These are phyloP conservation scores for Coffea canephora DNA, from an alignment of 257 asterid genomes.

Conservation along the genomic window DNA sequence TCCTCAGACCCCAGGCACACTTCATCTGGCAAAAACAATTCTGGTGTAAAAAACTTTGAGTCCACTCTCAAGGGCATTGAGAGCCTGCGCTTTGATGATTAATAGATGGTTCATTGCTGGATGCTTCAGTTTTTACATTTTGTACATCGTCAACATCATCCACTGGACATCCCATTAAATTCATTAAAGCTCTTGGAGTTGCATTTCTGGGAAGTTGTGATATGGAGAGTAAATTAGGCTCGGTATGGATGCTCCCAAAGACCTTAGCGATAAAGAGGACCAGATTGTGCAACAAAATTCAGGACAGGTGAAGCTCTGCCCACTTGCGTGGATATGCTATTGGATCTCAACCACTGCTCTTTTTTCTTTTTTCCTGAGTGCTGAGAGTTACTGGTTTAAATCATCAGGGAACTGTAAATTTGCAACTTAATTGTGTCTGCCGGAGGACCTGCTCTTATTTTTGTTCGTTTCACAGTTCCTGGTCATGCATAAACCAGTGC, in stretches of 20 bases:
- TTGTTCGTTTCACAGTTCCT: neutral
- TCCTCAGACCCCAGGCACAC: slow-evolving; percentile 60
- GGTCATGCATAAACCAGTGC: neutral
- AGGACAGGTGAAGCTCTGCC: slow-evolving; percentile 5
- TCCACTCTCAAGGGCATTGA: slow-evolving; percentile 69
- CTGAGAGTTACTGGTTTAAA: slow-evolving; percentile 5
- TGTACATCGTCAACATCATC: slow-evolving; percentile 13
- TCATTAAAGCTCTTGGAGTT: slow-evolving; percentile 10
- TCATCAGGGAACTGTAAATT: slow-evolving; percentile 26
- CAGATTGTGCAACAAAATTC: neutral
- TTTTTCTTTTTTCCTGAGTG: neutral
- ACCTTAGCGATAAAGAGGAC: neutral
- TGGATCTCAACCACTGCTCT: slow-evolving; percentile 12
- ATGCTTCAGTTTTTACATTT: slow-evolving; percentile 1
- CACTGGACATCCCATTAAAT: slow-evolving; percentile 10
- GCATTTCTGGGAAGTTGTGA: slow-evolving; percentile 8
- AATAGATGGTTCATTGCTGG: slow-evolving; percentile 35
- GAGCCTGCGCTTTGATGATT: slow-evolving; percentile 61
- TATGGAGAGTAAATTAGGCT: neutral
- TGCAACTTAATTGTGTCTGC: neutral
- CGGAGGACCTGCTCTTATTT: neutral
- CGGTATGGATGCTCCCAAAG: neutral
- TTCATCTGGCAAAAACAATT: slow-evolving; percentile 53
- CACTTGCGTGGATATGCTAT: slow-evolving; percentile 1
- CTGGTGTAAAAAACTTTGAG: slow-evolving; percentile 56